These are phyloP conservation scores for Didymella keratinophila DNA, from an alignment of 2,329 filamentous ascomycete genomes.

Conservation along the genomic window DNA sequence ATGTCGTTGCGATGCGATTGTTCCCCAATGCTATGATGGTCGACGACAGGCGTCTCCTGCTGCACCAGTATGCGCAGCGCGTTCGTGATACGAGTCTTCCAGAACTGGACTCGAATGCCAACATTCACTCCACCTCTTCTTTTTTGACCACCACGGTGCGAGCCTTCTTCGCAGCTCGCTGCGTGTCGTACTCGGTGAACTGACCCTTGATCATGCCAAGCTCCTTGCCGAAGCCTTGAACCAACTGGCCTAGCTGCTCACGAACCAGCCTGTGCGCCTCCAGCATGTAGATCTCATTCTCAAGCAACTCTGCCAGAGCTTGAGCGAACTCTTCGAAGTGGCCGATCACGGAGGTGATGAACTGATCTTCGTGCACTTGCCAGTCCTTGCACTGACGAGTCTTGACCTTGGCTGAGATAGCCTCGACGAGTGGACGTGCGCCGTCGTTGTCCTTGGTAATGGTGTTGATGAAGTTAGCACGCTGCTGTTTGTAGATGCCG, in stretches of 20 bases:
- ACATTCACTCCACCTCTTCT: no score
- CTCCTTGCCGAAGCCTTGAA: constrained; percentile 1
- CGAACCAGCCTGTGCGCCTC: constrained; percentile 5
- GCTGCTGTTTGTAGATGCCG: constrained; percentile 12
- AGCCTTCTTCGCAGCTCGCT: constrained; percentile 3
- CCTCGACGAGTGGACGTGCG: not conserved
- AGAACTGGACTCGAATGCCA: no score
- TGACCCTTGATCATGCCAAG: not conserved
- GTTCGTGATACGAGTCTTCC: no score
- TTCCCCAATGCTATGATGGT: no score
- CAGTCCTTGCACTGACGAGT: not conserved
- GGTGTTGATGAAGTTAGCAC: not conserved
- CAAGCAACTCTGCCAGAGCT: constrained; percentile 3
- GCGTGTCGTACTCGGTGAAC: not conserved
- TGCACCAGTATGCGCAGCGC: no score
- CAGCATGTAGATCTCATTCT: constrained; percentile 8
- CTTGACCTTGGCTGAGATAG: constrained; percentile 4
- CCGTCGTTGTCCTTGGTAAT: not conserved
- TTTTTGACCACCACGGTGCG: not conserved
- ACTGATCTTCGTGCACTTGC: not conserved
- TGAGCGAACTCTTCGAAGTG: constrained; percentile 8
- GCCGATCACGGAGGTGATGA: not conserved
- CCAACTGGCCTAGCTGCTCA: constrained; percentile 3
- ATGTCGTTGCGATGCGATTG: no score
- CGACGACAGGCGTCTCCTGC: no score